Base-by-base conservation (phyloP, 2,329 filamentous ascomycete species). In the Diaporthe sp. region DNA sequence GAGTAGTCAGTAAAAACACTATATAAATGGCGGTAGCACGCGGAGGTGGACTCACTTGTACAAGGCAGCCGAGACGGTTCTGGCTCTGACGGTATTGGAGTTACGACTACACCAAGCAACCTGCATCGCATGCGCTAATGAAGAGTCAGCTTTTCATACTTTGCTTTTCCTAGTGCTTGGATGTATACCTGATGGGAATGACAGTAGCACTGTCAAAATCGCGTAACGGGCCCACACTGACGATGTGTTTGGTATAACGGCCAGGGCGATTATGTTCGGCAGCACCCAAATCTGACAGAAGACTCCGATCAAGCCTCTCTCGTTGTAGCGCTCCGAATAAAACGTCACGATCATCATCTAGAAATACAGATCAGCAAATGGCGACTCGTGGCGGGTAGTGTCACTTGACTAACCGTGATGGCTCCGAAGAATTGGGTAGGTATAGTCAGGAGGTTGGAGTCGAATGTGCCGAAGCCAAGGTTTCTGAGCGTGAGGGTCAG, bases 371-470 rank as follows among this genome's bases (percentile, higher is more conserved):
- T 68, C 8, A 68, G 62, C 9, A 1, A 25, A 0, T 88, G 84
- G 8, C 83, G 84, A 3, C 87, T 77, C 59, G 86, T 81, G 6
- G 86, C 82, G 7, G 19, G 7, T 37, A 28, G 7, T 6, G 1
- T 12, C 7, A 4, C 7, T 8, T 7, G 44, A 57, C 76, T 51
- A 51, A 79, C 78, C 31, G 68, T 81, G 76, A 80, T 51, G 6
- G 70, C 70, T 42, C 70, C 70, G 81, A 71, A 77, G 84, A 62
- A 83, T 9, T 84, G 83, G 80, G 87, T 68, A 1, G 88, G 86
- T 19, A 92, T 91, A 5, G 87, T 88, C 31, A 92, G 83, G 7
- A 92, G 81, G 74, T 91, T 92, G 8, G 88, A 87, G 19, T 87
- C 81, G 79, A 91, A 89, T 5, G 87, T 88, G 75, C 83, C 80